These are phyloP conservation scores for Hibiscus tridactylites DNA, from an alignment of 345 rosid species.

Conservation along the genomic window DNA sequence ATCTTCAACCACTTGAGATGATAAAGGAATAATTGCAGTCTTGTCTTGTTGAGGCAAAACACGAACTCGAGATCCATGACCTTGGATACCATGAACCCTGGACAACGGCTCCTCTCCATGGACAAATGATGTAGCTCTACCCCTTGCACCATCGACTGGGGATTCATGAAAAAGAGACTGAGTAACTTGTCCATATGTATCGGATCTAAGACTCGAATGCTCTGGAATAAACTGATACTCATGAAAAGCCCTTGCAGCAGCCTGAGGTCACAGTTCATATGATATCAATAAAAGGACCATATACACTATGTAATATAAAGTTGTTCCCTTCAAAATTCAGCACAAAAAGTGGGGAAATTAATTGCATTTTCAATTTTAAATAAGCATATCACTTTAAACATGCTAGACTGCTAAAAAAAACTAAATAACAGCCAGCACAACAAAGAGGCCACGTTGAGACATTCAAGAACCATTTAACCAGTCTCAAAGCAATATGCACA, in stretches of 20 bases:
- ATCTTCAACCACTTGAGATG: constrained; percentile 51
- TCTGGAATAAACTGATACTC: constrained; percentile 66
- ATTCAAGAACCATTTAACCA: not conserved
- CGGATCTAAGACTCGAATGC: constrained; percentile 42
- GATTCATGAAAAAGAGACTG: constrained; percentile 51
- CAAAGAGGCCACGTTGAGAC: not conserved
- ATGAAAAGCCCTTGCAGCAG: constrained; percentile 41
- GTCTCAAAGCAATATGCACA: not conserved
- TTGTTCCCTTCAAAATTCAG: not conserved
- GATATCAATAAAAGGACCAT: constrained; percentile 4
- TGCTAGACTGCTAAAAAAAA: not conserved
- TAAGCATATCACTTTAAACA: not conserved
- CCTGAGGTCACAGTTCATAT: constrained; percentile 25
- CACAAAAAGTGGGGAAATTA: not conserved
- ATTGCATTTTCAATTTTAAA: constrained; percentile 5
- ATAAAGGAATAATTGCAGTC: constrained; percentile 37
- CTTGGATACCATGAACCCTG: constrained; percentile 43
- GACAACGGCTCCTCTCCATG: constrained; percentile 55
- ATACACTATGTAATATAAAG: constrained; percentile 4
- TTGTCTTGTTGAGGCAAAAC: constrained; percentile 54
- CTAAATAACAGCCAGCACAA: not conserved
- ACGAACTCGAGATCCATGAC: constrained; percentile 48
- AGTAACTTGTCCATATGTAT: constrained; percentile 37
- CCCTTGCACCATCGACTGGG: constrained; percentile 45
- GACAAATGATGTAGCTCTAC: constrained; percentile 41